Conservation (phyloP, 2,329 filamentous ascomycete genomes). For the Penicillium sp. region DNA sequence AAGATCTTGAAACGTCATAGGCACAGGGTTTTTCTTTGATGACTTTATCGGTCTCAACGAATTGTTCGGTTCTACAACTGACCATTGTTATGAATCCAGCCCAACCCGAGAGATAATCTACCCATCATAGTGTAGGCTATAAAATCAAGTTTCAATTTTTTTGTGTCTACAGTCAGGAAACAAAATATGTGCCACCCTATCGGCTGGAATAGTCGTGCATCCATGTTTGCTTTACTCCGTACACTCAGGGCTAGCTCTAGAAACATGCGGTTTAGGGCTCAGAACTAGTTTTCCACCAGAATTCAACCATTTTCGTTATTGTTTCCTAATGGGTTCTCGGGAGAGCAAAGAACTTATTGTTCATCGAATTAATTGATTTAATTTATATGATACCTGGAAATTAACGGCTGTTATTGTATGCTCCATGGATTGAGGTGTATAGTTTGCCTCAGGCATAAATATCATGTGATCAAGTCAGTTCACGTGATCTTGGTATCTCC, state of each 20-base stretch:
- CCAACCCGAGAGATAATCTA: neutral
- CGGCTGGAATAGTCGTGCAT: neutral
- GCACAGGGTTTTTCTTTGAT: no score
- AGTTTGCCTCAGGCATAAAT: neutral
- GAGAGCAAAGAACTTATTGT: no score
- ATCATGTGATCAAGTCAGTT: neutral
- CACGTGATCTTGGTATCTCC: constrained; percentile 6
- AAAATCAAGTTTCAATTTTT: no score
- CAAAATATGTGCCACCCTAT: neutral
- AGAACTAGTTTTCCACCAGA: neutral
- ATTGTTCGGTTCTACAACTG: neutral
- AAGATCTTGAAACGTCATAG: neutral
- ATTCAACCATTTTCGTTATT: neutral
- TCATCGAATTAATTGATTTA: neutral
- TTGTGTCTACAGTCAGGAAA: neutral
- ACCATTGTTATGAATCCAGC: neutral
- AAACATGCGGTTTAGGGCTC: neutral
- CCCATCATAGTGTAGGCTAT: neutral
- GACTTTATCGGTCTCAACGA: neutral
- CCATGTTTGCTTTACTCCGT: neutral
- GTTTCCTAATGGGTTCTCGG: neutral
- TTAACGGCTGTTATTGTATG: neutral
- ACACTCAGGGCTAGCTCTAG: no score
- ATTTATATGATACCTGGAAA: neutral
- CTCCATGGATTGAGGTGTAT: neutral